Conservation (phyloP, 352 stramenopile species). For the Vaucheria bursata region DNA sequence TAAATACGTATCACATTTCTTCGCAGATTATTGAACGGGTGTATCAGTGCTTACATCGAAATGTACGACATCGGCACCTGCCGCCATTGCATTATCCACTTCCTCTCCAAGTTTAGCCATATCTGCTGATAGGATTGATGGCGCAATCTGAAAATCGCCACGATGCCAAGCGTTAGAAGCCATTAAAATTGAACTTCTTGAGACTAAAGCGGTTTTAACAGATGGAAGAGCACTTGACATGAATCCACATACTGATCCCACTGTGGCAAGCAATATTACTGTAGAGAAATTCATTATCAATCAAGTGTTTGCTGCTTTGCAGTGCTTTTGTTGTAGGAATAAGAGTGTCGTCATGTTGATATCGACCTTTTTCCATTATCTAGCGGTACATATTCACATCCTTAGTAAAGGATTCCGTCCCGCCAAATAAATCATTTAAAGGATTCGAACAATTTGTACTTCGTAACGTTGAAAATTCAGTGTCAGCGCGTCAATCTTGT, state of each 20-base stretch:
- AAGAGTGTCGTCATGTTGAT: neutral
- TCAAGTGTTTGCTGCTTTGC: neutral
- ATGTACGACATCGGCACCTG: constrained; percentile 72
- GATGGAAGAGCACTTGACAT: neutral
- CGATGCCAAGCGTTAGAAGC: constrained; percentile 57
- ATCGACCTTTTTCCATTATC: neutral
- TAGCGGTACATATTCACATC: neutral
- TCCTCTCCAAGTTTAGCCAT: constrained; percentile 68
- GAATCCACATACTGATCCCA: constrained; percentile 4
- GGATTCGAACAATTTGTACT: too few species aligned
- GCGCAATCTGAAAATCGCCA: constrained; percentile 65
- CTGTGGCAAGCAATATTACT: neutral
- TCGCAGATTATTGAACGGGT: too few species aligned
- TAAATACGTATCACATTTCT: too few species aligned
- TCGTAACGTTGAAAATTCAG: too few species aligned
- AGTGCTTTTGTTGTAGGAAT: neutral
- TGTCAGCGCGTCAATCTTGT: too few species aligned
- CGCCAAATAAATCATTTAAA: too few species aligned
- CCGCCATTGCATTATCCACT: constrained; percentile 68
- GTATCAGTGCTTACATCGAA: constrained; percentile 63
- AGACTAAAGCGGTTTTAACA: neutral
- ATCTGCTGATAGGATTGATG: constrained; percentile 72
- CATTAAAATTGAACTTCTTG: constrained; percentile 10
- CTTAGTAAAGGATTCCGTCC: too few species aligned
- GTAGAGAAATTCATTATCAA: constrained; percentile 1